Percentiles rank a stretch among this genome's conserved stretches.
phyloP scores from a whole-genome alignment of 192 early-diverging fungal genomes.

The Coemansia sp. region DNA sequence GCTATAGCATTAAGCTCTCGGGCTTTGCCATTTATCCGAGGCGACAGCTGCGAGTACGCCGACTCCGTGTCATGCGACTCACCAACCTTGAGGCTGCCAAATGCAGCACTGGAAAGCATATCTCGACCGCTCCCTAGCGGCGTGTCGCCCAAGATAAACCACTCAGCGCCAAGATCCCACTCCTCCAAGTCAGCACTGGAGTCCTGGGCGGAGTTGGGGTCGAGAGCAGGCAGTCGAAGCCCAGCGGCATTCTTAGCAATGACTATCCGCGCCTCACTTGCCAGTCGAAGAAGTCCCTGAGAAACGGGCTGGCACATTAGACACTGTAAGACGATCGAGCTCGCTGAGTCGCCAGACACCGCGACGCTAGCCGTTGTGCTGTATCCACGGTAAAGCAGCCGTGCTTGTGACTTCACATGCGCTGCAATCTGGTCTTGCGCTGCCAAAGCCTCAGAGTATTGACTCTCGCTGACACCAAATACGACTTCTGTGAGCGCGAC shows the following conservation, averaged over 20 bases:
- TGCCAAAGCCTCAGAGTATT: conserved; percentile 29
- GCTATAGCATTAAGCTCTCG: conserved; percentile 15
- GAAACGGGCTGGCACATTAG: conserved; percentile 51
- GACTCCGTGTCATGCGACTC: neutral
- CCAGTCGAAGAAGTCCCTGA: conserved; percentile 23
- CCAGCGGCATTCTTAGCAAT: conserved; percentile 16
- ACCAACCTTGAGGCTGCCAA: neutral
- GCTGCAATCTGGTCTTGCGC: conserved; percentile 17
- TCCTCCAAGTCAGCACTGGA: conserved; percentile 2
- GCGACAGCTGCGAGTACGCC: neutral
- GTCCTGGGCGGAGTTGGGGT: neutral
- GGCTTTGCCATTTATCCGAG: neutral
- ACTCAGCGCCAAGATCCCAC: conserved; percentile 48
- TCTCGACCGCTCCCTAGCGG: conserved; percentile 19
- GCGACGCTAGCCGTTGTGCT: neutral
- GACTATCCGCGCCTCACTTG: conserved; percentile 18
- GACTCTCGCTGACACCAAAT: conserved; percentile 26
- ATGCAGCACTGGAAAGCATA: conserved; percentile 19
- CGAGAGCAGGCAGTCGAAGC: neutral
- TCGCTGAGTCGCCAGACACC: neutral
- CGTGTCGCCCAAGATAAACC: conserved; percentile 48
- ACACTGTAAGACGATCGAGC: conserved; percentile 20
- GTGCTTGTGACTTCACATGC: conserved; percentile 7
- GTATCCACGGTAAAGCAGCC: conserved; percentile 17
- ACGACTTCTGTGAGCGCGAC: conserved; percentile 42